Conservation (phyloP, 331 rosid species). For the Arachis monticola region DNA sequence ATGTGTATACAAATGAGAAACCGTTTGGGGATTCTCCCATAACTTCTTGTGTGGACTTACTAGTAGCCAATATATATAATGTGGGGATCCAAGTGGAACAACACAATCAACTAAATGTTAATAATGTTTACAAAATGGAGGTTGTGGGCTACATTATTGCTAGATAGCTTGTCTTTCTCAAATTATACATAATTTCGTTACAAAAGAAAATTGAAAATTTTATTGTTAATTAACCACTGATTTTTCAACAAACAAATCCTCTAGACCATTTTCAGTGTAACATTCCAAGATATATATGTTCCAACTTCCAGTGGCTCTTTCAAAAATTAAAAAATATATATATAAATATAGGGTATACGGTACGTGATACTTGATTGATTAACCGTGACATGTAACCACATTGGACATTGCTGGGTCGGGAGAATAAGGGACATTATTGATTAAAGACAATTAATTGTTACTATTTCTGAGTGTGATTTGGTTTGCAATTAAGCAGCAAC, state of each 20-base stretch:
- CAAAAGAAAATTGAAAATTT: slow-evolving; percentile 29
- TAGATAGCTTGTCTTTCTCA: slow-evolving; percentile 34
- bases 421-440: slow-evolving; percentile 2
- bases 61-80: slow-evolving; percentile 37
- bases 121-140: slow-evolving; percentile 27
- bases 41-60: slow-evolving; percentile 33
- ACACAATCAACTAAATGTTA: slow-evolving; percentile 26
- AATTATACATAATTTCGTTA: slow-evolving; percentile 24
- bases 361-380: background rate
- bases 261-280: slow-evolving; percentile 10
- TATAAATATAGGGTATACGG: background rate
- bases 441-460: background rate
- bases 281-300: slow-evolving; percentile 33
- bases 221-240: slow-evolving; percentile 20
- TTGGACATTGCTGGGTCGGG: slow-evolving; percentile 9
- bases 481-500: slow-evolving; percentile 8
- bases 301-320: slow-evolving; percentile 5
- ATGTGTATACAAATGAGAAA: slow-evolving; percentile 29
- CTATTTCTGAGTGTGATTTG: background rate
- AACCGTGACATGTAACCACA: slow-evolving; percentile 13
- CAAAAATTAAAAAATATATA: too few relatives aligned
- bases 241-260: slow-evolving; percentile 44
- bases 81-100: slow-evolving; percentile 54
- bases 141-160: slow-evolving; percentile 46
- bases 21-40: slow-evolving; percentile 41